Evolutionary conservation across 2,329 filamentous ascomycete genomes (phyloP).

Genomic region (Exophiala bonariae): DNA sequence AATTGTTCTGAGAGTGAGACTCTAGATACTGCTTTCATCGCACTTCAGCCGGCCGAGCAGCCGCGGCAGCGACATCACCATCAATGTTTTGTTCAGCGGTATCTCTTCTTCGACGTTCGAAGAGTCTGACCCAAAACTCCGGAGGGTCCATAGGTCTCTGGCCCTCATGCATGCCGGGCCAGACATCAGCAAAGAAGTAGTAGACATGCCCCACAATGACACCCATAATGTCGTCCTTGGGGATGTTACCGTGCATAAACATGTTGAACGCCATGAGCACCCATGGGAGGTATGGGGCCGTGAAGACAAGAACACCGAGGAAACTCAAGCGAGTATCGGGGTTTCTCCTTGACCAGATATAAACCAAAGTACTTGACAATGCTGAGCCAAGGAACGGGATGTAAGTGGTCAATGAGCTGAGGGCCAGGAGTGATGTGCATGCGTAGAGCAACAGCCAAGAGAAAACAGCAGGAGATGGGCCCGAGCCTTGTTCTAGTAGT

Average conservation of each 20-base stretch:
- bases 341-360: conserved; percentile 96
- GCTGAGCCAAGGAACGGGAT: conserved; percentile 94
- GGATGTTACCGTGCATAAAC: conserved; percentile 83
- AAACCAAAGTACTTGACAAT: conserved; percentile 88
- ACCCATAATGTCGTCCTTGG: conserved; percentile 94
- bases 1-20: no score
- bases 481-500: conserved; percentile 91
- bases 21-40: conserved; percentile 8
- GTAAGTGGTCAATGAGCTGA: conserved; percentile 77
- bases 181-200: conserved; percentile 98
- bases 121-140: conserved; percentile 82
- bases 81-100: conserved; percentile 56
- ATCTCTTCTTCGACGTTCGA: conserved; percentile 55
- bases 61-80: conserved; percentile 61
- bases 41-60: conserved; percentile 37
- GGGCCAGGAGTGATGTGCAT: conserved; percentile 71
- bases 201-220: conserved; percentile 93
- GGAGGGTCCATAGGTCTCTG: conserved; percentile 86
- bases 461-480: conserved; percentile 87
- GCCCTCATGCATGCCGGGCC: conserved; percentile 84
- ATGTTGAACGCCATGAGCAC: conserved; percentile 91
- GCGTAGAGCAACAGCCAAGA: conserved; percentile 91
- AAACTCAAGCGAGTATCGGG: conserved; percentile 88
- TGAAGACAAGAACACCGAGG: conserved; percentile 84
- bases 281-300: conserved; percentile 93